Percentiles rank a stretch among this genome's conserved stretches.
phyloP scores from a whole-genome alignment of 768 basidiomycete species.

The Pleurotus tuoliensis region DNA sequence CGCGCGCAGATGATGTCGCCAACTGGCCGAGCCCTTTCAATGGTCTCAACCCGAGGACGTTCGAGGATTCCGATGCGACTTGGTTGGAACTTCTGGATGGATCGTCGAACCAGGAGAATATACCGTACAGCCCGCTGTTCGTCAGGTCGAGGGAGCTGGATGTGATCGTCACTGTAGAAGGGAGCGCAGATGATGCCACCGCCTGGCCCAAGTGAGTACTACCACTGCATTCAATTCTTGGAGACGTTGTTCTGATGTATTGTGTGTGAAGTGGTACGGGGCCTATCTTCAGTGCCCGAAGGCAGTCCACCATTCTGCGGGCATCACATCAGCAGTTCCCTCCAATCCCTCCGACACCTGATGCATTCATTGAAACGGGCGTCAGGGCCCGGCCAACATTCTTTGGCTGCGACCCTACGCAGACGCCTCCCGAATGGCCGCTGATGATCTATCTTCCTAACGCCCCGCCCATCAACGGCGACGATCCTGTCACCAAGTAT shows the following conservation, averaged over 20 bases:
- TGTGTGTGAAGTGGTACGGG: constrained; percentile 44
- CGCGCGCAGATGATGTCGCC: constrained; percentile 55
- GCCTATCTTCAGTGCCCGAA: constrained; percentile 38
- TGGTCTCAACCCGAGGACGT: constrained; percentile 44
- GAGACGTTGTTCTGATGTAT: too few relatives aligned
- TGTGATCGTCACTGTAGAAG: constrained; percentile 73
- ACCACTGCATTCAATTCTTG: too few relatives aligned
- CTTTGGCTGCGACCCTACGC: constrained; percentile 67
- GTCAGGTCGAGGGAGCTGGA: constrained; percentile 68
- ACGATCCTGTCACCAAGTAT: constrained; percentile 64
- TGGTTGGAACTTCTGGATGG: constrained; percentile 71
- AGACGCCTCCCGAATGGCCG: constrained; percentile 53
- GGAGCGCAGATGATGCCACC: constrained; percentile 50
- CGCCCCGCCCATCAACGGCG: constrained; percentile 63
- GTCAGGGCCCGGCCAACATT: constrained; percentile 70
- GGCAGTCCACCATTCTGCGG: constrained; percentile 39
- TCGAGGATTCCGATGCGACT: constrained; percentile 45
- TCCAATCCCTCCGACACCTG: constrained; percentile 49
- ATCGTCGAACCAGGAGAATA: constrained; percentile 62
- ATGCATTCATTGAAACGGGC: constrained; percentile 54
- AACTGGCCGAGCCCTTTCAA: constrained; percentile 66
- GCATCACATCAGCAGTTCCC: constrained; percentile 60
- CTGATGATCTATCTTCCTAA: constrained; percentile 75
- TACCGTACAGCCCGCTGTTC: constrained; percentile 69
- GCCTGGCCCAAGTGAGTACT: constrained; percentile 64